Evolutionary conservation across 345 rosid genomes (phyloP).

Genomic region (Kernera saxatilis): DNA sequence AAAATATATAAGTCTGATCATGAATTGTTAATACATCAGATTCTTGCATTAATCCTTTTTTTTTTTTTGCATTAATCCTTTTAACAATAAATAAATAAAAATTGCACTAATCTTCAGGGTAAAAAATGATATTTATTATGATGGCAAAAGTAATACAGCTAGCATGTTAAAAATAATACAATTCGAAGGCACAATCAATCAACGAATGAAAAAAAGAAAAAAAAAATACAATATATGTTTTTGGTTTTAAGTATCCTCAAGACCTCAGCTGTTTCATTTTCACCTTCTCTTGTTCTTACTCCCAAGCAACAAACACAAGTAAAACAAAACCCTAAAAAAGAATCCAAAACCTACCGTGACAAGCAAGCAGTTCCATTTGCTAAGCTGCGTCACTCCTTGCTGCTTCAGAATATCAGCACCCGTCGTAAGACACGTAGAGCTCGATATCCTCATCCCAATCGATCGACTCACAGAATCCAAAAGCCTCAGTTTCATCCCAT

Average conservation of each 20-base stretch:
- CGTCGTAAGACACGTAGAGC: constrained; percentile 63
- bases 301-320: constrained; percentile 63
- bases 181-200: neutral
- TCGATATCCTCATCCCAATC: constrained; percentile 50
- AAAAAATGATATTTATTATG: neutral
- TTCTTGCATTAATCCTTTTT: no score
- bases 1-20: no score
- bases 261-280: constrained; percentile 5
- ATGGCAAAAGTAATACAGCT: neutral
- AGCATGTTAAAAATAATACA: constrained; percentile 6
- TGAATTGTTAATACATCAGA: no score
- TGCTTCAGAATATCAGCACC: constrained; percentile 50
- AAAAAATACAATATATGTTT: neutral
- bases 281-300: constrained; percentile 82
- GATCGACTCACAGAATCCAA: constrained; percentile 45
- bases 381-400: constrained; percentile 59
- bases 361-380: constrained; percentile 76
- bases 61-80: no score
- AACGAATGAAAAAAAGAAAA: neutral
- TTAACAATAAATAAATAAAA: no score
- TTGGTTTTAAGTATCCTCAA: neutral
- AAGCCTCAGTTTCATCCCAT: constrained; percentile 43
- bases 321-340: constrained; percentile 69
- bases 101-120: neutral
- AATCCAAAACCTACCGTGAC: constrained; percentile 80